These are phyloP conservation scores for Aspergillus affinis DNA, from an alignment of 495 filamentous ascomycete species.

Conservation along the genomic window DNA sequence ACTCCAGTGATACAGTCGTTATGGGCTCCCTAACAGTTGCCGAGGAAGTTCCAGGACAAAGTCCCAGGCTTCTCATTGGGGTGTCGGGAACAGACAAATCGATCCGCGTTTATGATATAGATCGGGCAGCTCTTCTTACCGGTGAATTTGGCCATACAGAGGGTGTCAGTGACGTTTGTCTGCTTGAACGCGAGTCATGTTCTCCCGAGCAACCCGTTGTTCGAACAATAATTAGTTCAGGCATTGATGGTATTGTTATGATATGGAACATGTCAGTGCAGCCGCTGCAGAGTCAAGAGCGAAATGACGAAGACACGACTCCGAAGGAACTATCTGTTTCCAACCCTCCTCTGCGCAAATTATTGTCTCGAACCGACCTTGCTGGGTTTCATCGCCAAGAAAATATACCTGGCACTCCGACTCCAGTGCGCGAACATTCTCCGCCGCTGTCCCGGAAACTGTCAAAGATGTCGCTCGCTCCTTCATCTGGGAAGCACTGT, in stretches of 20 bases:
- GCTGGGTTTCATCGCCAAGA: conserved; percentile 68
- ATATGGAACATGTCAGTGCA: conserved; percentile 66
- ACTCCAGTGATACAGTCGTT: conserved; percentile 76
- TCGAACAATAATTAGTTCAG: conserved; percentile 67
- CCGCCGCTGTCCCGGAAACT: conserved; percentile 63
- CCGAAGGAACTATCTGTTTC: conserved; percentile 55
- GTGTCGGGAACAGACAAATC: conserved; percentile 94
- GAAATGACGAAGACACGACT: conserved; percentile 41
- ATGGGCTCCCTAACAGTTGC: conserved; percentile 69
- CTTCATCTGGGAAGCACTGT: conserved; percentile 31
- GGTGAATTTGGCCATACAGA: conserved; percentile 94
- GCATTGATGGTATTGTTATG: conserved; percentile 84
- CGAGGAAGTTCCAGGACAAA: conserved; percentile 35
- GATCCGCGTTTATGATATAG: conserved; percentile 80
- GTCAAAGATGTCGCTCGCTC: conserved; percentile 44
- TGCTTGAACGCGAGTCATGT: conserved; percentile 55
- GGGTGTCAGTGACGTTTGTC: conserved; percentile 77
- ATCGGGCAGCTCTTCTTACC: conserved; percentile 71
- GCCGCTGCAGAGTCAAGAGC: conserved; percentile 36
- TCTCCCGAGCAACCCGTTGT: conserved; percentile 40
- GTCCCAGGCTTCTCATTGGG: conserved; percentile 65
- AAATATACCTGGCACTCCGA: conserved; percentile 47
- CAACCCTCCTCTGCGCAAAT: conserved; percentile 66
- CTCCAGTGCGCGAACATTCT: conserved; percentile 55
- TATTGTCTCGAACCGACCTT: conserved; percentile 74